These are phyloP conservation scores for Suillus subalutaceus DNA, from an alignment of 768 basidiomycete genomes.

Conservation along the genomic window DNA sequence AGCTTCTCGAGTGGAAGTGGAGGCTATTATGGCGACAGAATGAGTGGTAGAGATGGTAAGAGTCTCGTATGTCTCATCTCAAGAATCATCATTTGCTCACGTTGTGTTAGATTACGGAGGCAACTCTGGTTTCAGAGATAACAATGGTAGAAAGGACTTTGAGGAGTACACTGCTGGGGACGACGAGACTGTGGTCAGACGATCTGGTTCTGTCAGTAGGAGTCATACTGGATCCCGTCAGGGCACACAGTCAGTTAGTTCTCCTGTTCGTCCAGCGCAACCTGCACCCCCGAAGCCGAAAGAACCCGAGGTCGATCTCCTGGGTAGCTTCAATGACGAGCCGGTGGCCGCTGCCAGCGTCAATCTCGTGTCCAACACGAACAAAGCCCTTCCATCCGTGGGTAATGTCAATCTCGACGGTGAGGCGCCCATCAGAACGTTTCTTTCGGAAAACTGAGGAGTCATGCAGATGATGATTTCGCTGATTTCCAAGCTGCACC, in stretches of 20 bases:
- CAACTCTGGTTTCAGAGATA: conserved; percentile 64
- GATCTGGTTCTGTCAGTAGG: conserved; percentile 40
- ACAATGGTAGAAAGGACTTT: conserved; percentile 57
- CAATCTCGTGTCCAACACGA: conserved; percentile 18
- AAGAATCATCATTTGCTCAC: conserved; percentile 20
- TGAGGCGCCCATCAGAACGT: conserved; percentile 11
- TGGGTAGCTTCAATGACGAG: conserved; percentile 77
- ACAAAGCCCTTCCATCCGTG: conserved; percentile 35
- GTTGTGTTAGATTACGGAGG: conserved; percentile 38
- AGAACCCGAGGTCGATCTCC: conserved; percentile 66
- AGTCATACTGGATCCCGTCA: conserved; percentile 45
- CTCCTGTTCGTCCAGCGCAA: conserved; percentile 22
- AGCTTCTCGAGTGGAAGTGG: conserved; percentile 36
- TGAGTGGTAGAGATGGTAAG: conserved; percentile 44
- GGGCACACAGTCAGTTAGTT: conserved; percentile 27
- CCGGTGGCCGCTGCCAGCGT: conserved; percentile 32
- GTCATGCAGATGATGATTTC: conserved; percentile 72
- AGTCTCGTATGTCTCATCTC: conserved; percentile 14
- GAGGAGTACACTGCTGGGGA: conserved; percentile 98
- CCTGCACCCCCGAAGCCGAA: conserved; percentile 43
- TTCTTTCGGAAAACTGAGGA: conserved; percentile 13
- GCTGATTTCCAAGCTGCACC: conserved; percentile 84
- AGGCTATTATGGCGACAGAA: conserved; percentile 47
- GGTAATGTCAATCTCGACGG: conserved; percentile 30
- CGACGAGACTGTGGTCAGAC: conserved; percentile 62